These are phyloP conservation scores for Triangularia verruculosa DNA, from an alignment of 2,329 filamentous ascomycete species.

Conservation along the genomic window DNA sequence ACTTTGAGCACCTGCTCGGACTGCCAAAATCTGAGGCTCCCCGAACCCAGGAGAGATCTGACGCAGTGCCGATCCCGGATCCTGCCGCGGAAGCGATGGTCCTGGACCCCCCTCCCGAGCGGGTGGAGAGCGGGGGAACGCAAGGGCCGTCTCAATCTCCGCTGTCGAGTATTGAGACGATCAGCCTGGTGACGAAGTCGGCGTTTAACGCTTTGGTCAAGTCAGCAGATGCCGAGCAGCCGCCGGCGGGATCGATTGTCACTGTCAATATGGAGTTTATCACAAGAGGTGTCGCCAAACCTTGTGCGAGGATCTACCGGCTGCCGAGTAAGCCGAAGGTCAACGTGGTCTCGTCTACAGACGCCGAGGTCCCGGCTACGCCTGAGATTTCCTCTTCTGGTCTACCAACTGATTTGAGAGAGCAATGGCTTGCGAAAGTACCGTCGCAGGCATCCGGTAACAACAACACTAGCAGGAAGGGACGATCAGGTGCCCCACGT, in stretches of 20 bases:
- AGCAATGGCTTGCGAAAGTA: slow-evolving; percentile 62
- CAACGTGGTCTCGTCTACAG: slow-evolving; percentile 29
- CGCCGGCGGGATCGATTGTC: slow-evolving; percentile 44
- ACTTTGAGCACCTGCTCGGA: slow-evolving; percentile 70
- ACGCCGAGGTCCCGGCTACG: slow-evolving; percentile 47
- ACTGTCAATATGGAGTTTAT: slow-evolving; percentile 66
- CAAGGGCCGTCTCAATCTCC: not conserved
- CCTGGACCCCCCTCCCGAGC: slow-evolving; percentile 21
- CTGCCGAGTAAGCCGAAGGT: slow-evolving; percentile 53
- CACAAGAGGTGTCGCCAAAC: slow-evolving; percentile 65
- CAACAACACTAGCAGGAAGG: slow-evolving; percentile 25
- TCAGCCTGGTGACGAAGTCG: slow-evolving; percentile 39
- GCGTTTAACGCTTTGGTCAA: slow-evolving; percentile 36
- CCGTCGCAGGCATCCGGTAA: slow-evolving; percentile 25
- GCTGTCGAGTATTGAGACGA: slow-evolving; percentile 24
- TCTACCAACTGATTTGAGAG: slow-evolving; percentile 51
- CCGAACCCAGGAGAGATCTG: slow-evolving; percentile 13
- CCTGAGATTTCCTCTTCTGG: slow-evolving; percentile 30
- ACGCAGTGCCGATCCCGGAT: slow-evolving; percentile 13
- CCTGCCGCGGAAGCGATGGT: slow-evolving; percentile 24
- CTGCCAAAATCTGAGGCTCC: slow-evolving; percentile 24
- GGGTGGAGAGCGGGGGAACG: slow-evolving; percentile 12
- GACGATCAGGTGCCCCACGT: slow-evolving; percentile 28
- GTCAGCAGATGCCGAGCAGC: slow-evolving; percentile 26
- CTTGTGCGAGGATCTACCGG: slow-evolving; percentile 81